A percentile compares a stretch with the other conserved stretches of the same genome.
Evolutionary conservation across 225 moss, liverwort and hornwort species (phyloP).

Genomic region (Bryum argenteum): DNA sequence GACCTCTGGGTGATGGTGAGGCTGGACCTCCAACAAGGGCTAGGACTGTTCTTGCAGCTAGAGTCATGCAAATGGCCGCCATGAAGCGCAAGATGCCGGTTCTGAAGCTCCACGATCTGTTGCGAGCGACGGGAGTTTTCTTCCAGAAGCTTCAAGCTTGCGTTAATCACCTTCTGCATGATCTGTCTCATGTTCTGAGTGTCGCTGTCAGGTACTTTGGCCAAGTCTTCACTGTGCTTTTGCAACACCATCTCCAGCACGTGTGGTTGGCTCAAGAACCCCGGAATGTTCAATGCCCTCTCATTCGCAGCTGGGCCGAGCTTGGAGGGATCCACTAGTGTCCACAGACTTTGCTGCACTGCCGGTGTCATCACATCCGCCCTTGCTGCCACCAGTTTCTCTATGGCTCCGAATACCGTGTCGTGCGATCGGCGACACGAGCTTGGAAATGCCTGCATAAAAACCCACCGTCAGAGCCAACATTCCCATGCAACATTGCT

Average conservation of each 20-base stretch:
- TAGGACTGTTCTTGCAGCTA: constrained; percentile 76
- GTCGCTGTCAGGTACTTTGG: constrained; percentile 75
- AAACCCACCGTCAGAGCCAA: constrained; percentile 1
- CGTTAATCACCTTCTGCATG: constrained; percentile 95
- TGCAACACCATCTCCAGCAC: constrained; percentile 85
- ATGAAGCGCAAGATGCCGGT: constrained; percentile 70
- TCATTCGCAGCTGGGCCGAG: constrained; percentile 74
- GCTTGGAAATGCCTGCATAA: constrained; percentile 65
- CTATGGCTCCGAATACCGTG: constrained; percentile 74
- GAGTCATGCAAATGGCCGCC: constrained; percentile 55
- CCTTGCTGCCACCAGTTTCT: constrained; percentile 70
- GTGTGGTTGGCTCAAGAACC: constrained; percentile 85
- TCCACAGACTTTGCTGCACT: constrained; percentile 78
- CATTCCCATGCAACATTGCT: neutral
- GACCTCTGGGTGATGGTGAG: constrained; percentile 49
- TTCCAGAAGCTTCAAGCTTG: constrained; percentile 85
- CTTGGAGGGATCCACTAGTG: constrained; percentile 79
- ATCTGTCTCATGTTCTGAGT: constrained; percentile 79
- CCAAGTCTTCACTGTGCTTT: constrained; percentile 83
- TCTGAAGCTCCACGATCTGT: constrained; percentile 80
- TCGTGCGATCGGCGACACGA: constrained; percentile 74
- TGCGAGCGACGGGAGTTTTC: constrained; percentile 82
- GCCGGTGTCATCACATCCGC: constrained; percentile 32
- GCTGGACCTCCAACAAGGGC: constrained; percentile 63
- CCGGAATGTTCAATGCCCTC: constrained; percentile 75